These are phyloP conservation scores for Blumeriella jaapii DNA, from an alignment of 2,329 filamentous ascomycete genomes.

Conservation along the genomic window DNA sequence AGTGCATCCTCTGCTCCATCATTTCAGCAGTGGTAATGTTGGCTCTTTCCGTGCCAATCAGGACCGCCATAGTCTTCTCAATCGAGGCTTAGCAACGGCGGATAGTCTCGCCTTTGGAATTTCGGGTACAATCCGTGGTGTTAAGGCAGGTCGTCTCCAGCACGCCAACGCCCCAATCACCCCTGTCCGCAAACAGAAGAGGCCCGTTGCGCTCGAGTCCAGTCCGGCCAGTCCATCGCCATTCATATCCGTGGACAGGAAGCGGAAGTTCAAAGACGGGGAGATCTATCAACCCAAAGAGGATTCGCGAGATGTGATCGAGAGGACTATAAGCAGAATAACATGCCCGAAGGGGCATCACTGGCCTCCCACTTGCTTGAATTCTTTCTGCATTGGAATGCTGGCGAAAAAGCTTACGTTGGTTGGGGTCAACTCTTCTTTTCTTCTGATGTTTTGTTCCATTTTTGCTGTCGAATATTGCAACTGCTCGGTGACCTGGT, in stretches of 20 bases:
- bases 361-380: constrained; percentile 1
- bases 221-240: constrained; percentile 22
- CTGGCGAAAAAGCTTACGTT: no score
- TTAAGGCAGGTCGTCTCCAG: constrained; percentile 54
- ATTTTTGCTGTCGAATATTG: no score
- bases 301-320: constrained; percentile 16
- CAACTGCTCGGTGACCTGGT: neutral
- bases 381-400: neutral
- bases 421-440: no score
- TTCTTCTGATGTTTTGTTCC: no score
- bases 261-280: constrained; percentile 23
- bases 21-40: constrained; percentile 58
- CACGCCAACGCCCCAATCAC: constrained; percentile 59
- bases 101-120: constrained; percentile 52
- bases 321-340: constrained; percentile 4
- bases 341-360: constrained; percentile 6
- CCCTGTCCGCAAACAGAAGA: constrained; percentile 41
- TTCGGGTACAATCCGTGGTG: constrained; percentile 47
- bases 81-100: constrained; percentile 45
- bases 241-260: constrained; percentile 13
- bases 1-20: constrained; percentile 45
- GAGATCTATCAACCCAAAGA: constrained; percentile 16
- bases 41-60: constrained; percentile 64
- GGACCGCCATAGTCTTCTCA: constrained; percentile 38
- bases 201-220: constrained; percentile 8